Conservation (phyloP, 306 rosid species). For the Cicer judaicum region DNA sequence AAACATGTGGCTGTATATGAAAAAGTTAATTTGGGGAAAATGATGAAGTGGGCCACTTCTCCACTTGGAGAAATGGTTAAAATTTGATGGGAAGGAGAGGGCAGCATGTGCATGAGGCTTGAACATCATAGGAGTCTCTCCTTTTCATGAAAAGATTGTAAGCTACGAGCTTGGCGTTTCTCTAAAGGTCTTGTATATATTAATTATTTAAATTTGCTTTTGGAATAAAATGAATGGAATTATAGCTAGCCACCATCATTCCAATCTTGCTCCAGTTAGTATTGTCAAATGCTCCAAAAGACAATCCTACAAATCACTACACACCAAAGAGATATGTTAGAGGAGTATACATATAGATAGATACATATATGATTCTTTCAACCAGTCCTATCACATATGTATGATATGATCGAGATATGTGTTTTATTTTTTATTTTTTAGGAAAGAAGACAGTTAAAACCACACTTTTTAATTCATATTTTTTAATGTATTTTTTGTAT, state of each 20-base stretch:
- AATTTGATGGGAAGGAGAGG: conserved; percentile 65
- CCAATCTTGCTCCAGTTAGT: conserved; percentile 44
- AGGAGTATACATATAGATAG: background rate
- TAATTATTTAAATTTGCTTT: conserved; percentile 46
- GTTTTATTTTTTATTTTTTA: background rate
- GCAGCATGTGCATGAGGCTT: conserved; percentile 75
- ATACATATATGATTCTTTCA: conserved; percentile 12
- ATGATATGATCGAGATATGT: conserved; percentile 54
- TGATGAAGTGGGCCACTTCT: conserved; percentile 61
- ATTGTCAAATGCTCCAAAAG: conserved; percentile 54
- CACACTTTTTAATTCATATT: too few relatives aligned
- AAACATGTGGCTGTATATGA: conserved; percentile 43
- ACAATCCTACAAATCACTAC: conserved; percentile 48
- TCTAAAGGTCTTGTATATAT: conserved; percentile 36
- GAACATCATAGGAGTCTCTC: conserved; percentile 68
- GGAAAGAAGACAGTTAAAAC: background rate
- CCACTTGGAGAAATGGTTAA: conserved; percentile 59
- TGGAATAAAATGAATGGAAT: conserved; percentile 58
- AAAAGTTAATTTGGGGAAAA: conserved; percentile 49
- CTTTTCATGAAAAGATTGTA: conserved; percentile 78
- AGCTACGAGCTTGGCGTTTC: conserved; percentile 67
- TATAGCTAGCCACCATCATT: conserved; percentile 47
- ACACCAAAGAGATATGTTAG: conserved; percentile 46
- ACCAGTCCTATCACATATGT: conserved; percentile 51
- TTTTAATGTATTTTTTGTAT: too few relatives aligned